Percentiles rank a stretch among this genome's conserved stretches.
Evolutionary conservation across 2,329 filamentous ascomycete species (phyloP).

Genomic region (Chrysoporthe austroafricana): DNA sequence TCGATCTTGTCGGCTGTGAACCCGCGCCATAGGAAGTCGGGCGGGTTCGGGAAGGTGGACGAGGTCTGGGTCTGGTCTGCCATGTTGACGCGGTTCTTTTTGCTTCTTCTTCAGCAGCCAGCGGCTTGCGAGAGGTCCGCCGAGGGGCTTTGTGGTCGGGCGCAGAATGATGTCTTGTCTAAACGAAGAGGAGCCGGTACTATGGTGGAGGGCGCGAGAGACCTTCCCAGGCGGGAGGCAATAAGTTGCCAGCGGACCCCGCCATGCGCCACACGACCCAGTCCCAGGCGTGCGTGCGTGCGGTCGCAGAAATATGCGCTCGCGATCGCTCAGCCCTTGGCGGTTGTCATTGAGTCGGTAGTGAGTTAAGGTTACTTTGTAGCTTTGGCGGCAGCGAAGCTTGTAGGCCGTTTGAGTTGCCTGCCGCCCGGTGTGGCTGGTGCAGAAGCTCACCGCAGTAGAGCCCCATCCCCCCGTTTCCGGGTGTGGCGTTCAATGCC

Average conservation of each 20-base stretch:
- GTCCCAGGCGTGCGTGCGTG: neutral
- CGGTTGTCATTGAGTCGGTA: neutral
- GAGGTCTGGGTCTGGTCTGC: constrained; percentile 55
- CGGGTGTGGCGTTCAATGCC: neutral
- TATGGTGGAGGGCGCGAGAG: neutral
- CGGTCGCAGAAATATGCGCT: neutral
- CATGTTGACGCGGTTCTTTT: constrained; percentile 48
- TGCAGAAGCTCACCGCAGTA: neutral
- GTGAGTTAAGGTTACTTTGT: neutral
- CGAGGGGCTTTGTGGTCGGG: neutral
- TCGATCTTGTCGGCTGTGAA: constrained; percentile 79
- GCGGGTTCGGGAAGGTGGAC: constrained; percentile 79
- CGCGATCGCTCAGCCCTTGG: neutral
- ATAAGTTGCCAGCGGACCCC: constrained; percentile 1
- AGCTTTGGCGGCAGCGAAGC: too few relatives aligned
- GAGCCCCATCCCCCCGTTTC: neutral
- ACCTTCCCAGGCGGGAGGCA: constrained; percentile 26
- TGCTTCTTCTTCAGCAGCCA: neutral
- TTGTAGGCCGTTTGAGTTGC: neutral
- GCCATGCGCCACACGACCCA: constrained; percentile 22
- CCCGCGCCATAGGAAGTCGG: constrained; percentile 79
- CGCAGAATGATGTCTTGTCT: neutral
- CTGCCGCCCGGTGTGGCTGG: neutral
- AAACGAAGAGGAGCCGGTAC: neutral
- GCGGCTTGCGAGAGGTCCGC: neutral